Evolutionary conservation across 2,329 filamentous ascomycete species (phyloP).

Genomic region (Penicillium sp.): DNA sequence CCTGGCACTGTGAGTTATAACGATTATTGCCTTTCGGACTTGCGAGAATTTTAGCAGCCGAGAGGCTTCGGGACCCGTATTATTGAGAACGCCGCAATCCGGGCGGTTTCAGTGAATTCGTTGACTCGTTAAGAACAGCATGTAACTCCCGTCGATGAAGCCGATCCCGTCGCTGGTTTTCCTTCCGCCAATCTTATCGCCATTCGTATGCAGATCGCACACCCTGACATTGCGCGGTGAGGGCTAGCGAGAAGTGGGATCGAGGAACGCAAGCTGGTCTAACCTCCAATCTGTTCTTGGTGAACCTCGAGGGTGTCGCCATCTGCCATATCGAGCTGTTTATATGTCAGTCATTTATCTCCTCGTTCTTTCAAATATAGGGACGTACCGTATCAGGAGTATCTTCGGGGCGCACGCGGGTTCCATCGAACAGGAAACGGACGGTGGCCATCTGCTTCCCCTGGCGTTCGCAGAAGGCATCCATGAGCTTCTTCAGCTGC

Average conservation of each 20-base stretch:
- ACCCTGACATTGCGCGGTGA: neutral
- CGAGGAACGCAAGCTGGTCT: constrained; percentile 3
- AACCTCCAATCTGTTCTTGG: constrained; percentile 93
- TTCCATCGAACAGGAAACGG: constrained; percentile 94
- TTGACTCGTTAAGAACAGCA: constrained; percentile 22
- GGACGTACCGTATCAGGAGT: constrained; percentile 86
- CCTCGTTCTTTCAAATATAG: neutral
- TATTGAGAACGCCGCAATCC: constrained; percentile 9
- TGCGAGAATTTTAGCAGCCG: neutral
- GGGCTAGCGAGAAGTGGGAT: neutral
- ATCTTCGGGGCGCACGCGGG: constrained; percentile 82
- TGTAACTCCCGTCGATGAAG: constrained; percentile 9
- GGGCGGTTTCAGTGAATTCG: constrained; percentile 19
- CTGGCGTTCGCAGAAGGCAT: constrained; percentile 93
- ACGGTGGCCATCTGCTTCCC: constrained; percentile 83
- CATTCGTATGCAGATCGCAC: neutral
- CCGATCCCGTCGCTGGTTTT: neutral
- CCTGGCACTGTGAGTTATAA: neutral
- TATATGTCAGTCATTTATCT: neutral
- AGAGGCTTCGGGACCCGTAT: neutral
- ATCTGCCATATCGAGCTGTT: constrained; percentile 91
- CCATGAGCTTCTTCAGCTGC: constrained; percentile 96
- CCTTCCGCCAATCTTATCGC: neutral
- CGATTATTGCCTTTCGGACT: neutral
- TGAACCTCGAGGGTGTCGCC: constrained; percentile 96